A percentile compares a stretch with the other conserved stretches of the same genome.
Conservation (phyloP, 2,329 filamentous ascomycete genomes). For the Lojkania enalia region DNA sequence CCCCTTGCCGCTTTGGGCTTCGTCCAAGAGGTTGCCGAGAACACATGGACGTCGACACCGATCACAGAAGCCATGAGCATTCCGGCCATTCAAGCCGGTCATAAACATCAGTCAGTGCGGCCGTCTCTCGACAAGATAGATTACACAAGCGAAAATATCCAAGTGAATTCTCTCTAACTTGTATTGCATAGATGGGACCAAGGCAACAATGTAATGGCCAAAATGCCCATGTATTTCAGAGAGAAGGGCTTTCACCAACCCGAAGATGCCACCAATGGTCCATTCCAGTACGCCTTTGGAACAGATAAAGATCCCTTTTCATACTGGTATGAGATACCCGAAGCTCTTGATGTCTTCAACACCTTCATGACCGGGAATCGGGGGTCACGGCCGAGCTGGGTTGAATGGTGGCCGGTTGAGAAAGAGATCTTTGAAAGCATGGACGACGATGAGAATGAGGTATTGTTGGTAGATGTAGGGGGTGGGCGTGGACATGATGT, state of each 20-base stretch:
- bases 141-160: too few relatives aligned
- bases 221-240: conserved; percentile 14
- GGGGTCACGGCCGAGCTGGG: conserved; percentile 9
- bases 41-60: too few relatives aligned
- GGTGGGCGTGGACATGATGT: conserved; percentile 16
- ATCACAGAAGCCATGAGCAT: too few relatives aligned
- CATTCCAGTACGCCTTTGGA: conserved; percentile 15
- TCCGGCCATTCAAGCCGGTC: too few relatives aligned
- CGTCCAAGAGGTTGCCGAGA: too few relatives aligned
- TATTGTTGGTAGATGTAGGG: conserved; percentile 17
- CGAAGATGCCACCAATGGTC: conserved; percentile 10
- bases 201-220: conserved; percentile 1
- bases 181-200: conserved; percentile 11
- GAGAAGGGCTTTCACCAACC: conserved; percentile 13
- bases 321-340: conserved; percentile 7
- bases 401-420: conserved; percentile 11
- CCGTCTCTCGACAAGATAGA: too few relatives aligned
- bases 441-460: conserved; percentile 1
- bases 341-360: conserved; percentile 11
- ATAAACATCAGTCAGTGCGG: too few relatives aligned
- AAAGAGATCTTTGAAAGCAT: conserved; percentile 3
- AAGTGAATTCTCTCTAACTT: too few relatives aligned
- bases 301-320: conserved; percentile 12
- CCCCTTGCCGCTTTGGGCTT: too few relatives aligned
- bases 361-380: conserved; percentile 14